A percentile compares a stretch with the other conserved stretches of the same genome.
These are phyloP conservation scores for Ceratorhiza oryzae-sativae DNA, from an alignment of 1,284 basidiomycete genomes.

Conservation along the genomic window DNA sequence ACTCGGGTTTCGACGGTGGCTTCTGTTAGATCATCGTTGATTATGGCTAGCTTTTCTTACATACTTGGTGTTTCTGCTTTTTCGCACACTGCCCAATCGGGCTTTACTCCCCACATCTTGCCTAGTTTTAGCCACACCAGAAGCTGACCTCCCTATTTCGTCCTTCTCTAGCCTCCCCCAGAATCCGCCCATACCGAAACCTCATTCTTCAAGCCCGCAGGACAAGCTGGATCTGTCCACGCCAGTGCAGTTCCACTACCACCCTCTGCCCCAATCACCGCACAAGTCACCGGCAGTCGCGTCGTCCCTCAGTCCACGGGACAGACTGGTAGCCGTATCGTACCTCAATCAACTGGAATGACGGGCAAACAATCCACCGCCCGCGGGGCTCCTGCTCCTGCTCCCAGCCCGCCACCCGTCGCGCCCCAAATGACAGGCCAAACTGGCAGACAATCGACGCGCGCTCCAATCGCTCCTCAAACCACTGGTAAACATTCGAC, in stretches of 20 bases:
- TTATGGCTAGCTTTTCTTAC: not conserved
- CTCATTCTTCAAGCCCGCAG: conserved; percentile 24
- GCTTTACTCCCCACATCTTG: not conserved
- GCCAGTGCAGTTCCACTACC: conserved; percentile 23
- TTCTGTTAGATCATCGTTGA: not conserved
- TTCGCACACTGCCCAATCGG: not conserved
- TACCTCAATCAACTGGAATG: conserved; percentile 9
- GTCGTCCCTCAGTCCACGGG: conserved; percentile 21
- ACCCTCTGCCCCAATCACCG: conserved; percentile 27
- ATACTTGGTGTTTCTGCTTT: not conserved
- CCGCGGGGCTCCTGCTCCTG: conserved; percentile 1
- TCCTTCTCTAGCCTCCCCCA: conserved; percentile 28
- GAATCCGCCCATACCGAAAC: conserved; percentile 18
- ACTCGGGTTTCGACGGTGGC: not conserved
- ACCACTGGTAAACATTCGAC: conserved; percentile 29
- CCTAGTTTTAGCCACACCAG: not conserved
- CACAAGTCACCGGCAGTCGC: conserved; percentile 24
- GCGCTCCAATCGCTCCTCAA: conserved; percentile 28
- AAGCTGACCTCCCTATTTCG: not conserved
- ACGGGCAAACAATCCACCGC: conserved; percentile 19
- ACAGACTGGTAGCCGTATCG: conserved; percentile 8
- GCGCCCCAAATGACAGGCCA: conserved; percentile 23
- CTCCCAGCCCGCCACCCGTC: conserved; percentile 14
- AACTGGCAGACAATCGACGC: conserved; percentile 12
- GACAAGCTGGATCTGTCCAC: conserved; percentile 18